Evolutionary conservation across 116 monocot genomes (phyloP).

Genomic region (Posidonia oceanica): DNA sequence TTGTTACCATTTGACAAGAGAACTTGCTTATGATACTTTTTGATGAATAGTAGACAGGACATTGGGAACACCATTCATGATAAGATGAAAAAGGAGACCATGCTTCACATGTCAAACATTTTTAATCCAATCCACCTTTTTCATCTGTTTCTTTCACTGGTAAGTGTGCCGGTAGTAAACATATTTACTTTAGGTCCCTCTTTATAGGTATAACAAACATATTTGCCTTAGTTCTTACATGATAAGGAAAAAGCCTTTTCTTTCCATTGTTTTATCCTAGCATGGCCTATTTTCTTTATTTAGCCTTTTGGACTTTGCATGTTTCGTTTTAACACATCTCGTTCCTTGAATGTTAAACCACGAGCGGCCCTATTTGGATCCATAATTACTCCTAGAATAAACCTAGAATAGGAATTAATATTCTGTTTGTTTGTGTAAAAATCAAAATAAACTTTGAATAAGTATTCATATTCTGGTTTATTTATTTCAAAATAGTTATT

Average conservation of each 20-base stretch:
- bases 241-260: not conserved
- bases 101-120: slow-evolving; percentile 33
- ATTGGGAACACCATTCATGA: slow-evolving; percentile 1
- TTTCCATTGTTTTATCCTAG: not conserved
- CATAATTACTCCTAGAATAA: too few species aligned
- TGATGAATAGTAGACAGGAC: slow-evolving; percentile 1
- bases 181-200: not conserved
- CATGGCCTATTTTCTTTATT: not conserved
- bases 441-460: too few species aligned
- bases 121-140: slow-evolving; percentile 64
- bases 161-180: slow-evolving; percentile 16
- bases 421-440: too few species aligned
- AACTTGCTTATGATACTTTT: not conserved
- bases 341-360: too few species aligned
- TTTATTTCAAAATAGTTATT: too few species aligned
- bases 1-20: slow-evolving; percentile 5
- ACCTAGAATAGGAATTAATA: too few species aligned
- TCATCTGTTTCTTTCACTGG: slow-evolving; percentile 65
- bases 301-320: too few species aligned
- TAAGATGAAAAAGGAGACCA: slow-evolving; percentile 11
- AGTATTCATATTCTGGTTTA: too few species aligned
- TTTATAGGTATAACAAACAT: not conserved
- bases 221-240: not conserved
- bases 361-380: too few species aligned
- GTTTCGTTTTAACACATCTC: too few species aligned